A percentile compares a stretch with the other conserved stretches of the same genome.
phyloP scores from a whole-genome alignment of 768 basidiomycete genomes.

The Imleria badia region DNA sequence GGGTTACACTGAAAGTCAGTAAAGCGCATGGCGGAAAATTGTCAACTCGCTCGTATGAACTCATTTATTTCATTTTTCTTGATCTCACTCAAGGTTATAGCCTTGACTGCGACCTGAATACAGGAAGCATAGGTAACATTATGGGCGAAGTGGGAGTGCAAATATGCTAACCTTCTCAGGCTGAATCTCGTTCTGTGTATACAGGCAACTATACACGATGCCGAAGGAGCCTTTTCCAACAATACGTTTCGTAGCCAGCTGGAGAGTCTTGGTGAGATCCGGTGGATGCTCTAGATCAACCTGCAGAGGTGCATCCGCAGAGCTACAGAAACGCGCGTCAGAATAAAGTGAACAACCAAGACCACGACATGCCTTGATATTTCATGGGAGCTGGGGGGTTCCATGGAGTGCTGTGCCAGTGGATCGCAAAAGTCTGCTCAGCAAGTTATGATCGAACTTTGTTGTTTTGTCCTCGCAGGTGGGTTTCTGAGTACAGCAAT shows the following conservation, averaged over 20 bases:
- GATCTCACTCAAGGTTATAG: background rate
- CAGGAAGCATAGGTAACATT: background rate
- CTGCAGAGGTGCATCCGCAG: too few relatives aligned
- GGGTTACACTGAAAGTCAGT: background rate
- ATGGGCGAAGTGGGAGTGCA: too few relatives aligned
- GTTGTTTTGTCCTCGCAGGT: too few relatives aligned
- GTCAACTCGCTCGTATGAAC: background rate
- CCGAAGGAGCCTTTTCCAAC: background rate
- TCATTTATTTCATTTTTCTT: background rate
- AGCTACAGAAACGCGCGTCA: too few relatives aligned
- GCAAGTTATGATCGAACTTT: too few relatives aligned
- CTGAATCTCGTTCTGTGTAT: background rate
- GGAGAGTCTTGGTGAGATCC: slow-evolving; percentile 1
- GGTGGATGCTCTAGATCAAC: background rate
- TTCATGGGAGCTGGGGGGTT: too few relatives aligned
- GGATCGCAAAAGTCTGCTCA: too few relatives aligned
- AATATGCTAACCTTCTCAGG: background rate
- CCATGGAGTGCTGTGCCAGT: too few relatives aligned
- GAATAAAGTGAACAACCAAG: too few relatives aligned
- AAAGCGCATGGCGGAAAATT: background rate
- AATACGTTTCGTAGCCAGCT: background rate
- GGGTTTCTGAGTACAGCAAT: too few relatives aligned
- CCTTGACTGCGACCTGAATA: slow-evolving; percentile 4
- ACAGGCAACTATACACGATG: background rate
- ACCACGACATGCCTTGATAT: too few relatives aligned